Percentiles rank a stretch among this genome's conserved stretches.
phyloP scores from a whole-genome alignment of 2,329 filamentous ascomycete genomes.

The Colletotrichum sojae region DNA sequence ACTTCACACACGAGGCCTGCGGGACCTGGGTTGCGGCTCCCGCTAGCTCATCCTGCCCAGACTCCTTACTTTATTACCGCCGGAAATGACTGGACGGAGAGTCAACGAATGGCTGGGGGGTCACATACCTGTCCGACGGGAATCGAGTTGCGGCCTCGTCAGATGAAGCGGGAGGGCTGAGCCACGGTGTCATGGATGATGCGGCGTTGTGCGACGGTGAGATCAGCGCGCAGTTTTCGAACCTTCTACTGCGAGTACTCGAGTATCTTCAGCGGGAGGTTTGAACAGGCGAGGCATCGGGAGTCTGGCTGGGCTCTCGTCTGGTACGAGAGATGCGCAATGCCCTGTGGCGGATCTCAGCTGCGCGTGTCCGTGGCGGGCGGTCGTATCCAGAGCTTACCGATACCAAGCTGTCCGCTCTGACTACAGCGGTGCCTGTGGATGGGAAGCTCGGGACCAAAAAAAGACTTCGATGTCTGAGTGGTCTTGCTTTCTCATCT shows the following conservation, averaged over 20 bases:
- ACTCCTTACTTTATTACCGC: neutral
- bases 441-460: neutral
- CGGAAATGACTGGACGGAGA: neutral
- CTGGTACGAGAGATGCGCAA: constrained; percentile 15
- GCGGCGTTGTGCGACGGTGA: constrained; percentile 32
- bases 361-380: constrained; percentile 19
- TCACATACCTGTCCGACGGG: neutral
- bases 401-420: neutral
- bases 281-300: constrained; percentile 22
- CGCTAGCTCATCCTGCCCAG: neutral
- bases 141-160: constrained; percentile 7
- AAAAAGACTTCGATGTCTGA: neutral
- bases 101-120: neutral
- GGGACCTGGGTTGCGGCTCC: neutral
- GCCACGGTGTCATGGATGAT: constrained; percentile 33
- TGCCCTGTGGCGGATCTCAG: constrained; percentile 1
- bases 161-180: constrained; percentile 32
- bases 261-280: neutral
- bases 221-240: constrained; percentile 25
- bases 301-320: neutral
- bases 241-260: neutral
- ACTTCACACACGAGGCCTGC: neutral
- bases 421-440: neutral
- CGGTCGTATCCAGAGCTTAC: constrained; percentile 19
- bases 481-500: neutral